These are phyloP conservation scores for Paramecium sexaurelia DNA, from an alignment of 73 alveolate genomes.

Conservation along the genomic window DNA sequence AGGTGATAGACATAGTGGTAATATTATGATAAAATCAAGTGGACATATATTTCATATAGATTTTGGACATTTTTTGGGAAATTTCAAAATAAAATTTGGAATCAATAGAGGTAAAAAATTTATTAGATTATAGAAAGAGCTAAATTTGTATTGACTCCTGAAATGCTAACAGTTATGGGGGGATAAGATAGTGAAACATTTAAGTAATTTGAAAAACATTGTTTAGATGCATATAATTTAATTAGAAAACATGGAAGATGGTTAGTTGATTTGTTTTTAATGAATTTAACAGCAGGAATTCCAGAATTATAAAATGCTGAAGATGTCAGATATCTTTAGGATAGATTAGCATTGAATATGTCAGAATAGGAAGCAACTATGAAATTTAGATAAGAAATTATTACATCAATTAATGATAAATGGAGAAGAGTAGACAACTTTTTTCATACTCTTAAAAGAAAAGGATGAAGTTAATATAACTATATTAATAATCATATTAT, in stretches of 20 bases:
- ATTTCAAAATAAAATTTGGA: conserved; percentile 91
- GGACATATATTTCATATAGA: conserved; percentile 98
- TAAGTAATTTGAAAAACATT: conserved; percentile 77
- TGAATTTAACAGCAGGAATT: conserved; percentile 94
- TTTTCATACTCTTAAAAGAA: conserved; percentile 65
- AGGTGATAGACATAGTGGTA: conserved; percentile 98
- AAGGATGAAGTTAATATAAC: neutral
- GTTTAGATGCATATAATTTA: conserved; percentile 84
- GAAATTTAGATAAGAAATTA: conserved; percentile 76
- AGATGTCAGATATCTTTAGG: conserved; percentile 75
- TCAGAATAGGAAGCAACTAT: conserved; percentile 81
- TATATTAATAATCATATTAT: neutral
- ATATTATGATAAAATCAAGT: conserved; percentile 88
- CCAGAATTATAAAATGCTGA: conserved; percentile 88
- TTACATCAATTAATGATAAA: conserved; percentile 67
- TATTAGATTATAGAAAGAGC: conserved; percentile 75
- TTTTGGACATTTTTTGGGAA: conserved; percentile 98
- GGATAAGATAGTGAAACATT: conserved; percentile 79
- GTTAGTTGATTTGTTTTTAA: conserved; percentile 84
- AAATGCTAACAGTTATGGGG: conserved; percentile 90
- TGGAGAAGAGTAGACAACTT: conserved; percentile 79
- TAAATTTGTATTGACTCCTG: conserved; percentile 34
- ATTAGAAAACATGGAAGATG: conserved; percentile 85
- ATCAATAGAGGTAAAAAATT: conserved; percentile 87
- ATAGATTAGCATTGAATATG: conserved; percentile 60